A percentile compares a stretch with the other conserved stretches of the same genome.
Evolutionary conservation across 2,329 filamentous ascomycete genomes (phyloP).

Genomic region (Teratosphaeria gauchensis): DNA sequence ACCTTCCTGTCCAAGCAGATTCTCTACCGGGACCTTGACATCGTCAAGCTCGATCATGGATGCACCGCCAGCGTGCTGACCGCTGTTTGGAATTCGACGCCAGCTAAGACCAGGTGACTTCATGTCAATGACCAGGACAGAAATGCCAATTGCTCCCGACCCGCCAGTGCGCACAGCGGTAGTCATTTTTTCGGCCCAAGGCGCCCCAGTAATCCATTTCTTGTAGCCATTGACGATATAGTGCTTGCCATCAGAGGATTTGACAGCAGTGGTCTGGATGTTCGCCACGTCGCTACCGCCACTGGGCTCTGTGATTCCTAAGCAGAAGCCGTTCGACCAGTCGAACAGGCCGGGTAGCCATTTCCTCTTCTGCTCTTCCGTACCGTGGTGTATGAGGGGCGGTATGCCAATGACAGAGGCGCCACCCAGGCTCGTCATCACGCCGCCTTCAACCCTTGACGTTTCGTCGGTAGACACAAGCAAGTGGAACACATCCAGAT

Average conservation of each 20-base stretch:
- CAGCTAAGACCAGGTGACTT: slow-evolving; percentile 41
- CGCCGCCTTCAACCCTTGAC: slow-evolving; percentile 35
- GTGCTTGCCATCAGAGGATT: slow-evolving; percentile 32
- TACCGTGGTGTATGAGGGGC: slow-evolving; percentile 55
- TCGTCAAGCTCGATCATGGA: slow-evolving; percentile 43
- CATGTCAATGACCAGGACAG: slow-evolving; percentile 48
- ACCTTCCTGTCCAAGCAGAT: slow-evolving; percentile 47
- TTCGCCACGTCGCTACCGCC: slow-evolving; percentile 57
- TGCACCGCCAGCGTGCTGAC: slow-evolving; percentile 54
- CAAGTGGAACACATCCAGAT: slow-evolving; percentile 49
- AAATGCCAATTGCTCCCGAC: slow-evolving; percentile 44
- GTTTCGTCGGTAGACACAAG: slow-evolving; percentile 24
- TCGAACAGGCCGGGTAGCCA: slow-evolving; percentile 52
- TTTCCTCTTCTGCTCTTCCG: slow-evolving; percentile 45
- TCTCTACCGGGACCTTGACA: slow-evolving; percentile 44
- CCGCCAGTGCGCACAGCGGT: slow-evolving; percentile 53
- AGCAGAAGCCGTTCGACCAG: slow-evolving; percentile 51
- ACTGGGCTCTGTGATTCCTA: slow-evolving; percentile 55
- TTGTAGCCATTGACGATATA: slow-evolving; percentile 58
- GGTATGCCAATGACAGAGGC: slow-evolving; percentile 55
- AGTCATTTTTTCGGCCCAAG: slow-evolving; percentile 24
- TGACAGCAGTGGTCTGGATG: slow-evolving; percentile 50
- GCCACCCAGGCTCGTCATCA: slow-evolving; percentile 48
- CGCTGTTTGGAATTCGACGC: slow-evolving; percentile 52
- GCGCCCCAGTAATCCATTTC: slow-evolving; percentile 48